Evolutionary conservation across 169 alveolate species (phyloP).

Genomic region (Blepharisma undulans): DNA sequence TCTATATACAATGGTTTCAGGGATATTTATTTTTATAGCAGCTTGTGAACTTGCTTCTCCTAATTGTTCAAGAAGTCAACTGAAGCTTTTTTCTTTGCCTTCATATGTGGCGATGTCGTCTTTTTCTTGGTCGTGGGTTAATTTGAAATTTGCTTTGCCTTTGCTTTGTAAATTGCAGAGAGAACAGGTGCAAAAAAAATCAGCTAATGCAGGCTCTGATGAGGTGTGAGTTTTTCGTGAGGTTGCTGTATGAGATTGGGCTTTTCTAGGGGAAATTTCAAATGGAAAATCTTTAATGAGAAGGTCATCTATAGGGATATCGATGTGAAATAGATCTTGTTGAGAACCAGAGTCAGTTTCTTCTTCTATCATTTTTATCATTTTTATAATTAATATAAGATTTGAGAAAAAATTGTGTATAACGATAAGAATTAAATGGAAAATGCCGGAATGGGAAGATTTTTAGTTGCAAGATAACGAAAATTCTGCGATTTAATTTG

Average conservation of each 20-base stretch:
- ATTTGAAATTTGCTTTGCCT: not conserved
- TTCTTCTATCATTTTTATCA: not conserved
- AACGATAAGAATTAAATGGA: not conserved
- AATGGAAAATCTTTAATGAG: not conserved
- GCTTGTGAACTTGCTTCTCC: constrained; percentile 11
- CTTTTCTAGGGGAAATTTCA: not conserved
- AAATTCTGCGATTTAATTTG: no score
- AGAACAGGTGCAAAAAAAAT: constrained; percentile 9
- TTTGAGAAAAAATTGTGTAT: not conserved
- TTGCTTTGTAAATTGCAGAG: not conserved
- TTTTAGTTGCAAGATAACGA: no score
- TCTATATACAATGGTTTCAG: constrained; percentile 32
- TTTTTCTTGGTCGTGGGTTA: not conserved
- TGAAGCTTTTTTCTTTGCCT: constrained; percentile 34
- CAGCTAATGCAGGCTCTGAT: not conserved
- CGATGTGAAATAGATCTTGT: not conserved
- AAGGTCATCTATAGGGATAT: not conserved
- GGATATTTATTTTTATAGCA: constrained; percentile 25
- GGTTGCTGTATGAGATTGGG: not conserved
- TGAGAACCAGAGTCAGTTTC: not conserved
- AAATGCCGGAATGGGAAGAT: not conserved
- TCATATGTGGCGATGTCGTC: constrained; percentile 31
- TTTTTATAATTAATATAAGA: no score
- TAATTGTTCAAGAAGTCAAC: not conserved
- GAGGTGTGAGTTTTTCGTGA: not conserved